Base-by-base conservation (phyloP, 352 stramenopile genomes). In the Phytophthora brassicae region DNA sequence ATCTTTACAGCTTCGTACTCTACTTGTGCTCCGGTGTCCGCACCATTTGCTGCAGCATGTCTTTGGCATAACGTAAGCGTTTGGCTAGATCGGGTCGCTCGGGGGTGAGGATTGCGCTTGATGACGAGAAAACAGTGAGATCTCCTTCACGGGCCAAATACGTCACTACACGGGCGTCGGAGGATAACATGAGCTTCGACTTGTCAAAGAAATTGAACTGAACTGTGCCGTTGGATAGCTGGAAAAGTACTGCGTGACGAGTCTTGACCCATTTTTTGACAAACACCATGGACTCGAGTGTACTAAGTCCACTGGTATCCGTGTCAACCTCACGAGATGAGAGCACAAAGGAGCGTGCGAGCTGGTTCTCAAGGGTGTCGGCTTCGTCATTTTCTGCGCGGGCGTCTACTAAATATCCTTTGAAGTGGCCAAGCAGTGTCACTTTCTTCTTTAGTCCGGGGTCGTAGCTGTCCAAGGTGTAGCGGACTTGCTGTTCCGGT, bases 261-360 rank as follows among this genome's bases (percentile, higher is more conserved):
- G 97, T 99, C 55, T 97, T 97, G 64, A 99, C 86, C 97, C 96
- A 99, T 71, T 99, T 99, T 67, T 98, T 98, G 39, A 99, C 82
- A 64, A 94, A 99, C 11, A 97, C 79, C 72, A 99, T 86, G 13
- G 68, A 66, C 14, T 71, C 48, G 12, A 22, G 42, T 23, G 24
- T 57, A 46, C 38, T 55, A 38, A 46, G 31, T 6, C 35, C 59
- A 46, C 50, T 66, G 1, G 31, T 66, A 41, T 72, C 36, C 6
- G 45, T 64, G 22, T 29, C 48, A 33, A 63, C 53, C 47, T 87
- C 71, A 17, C 65, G 60, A 42, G 45, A 51, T 33, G 52, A 52
- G 17, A 64, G 38, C n/a, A 66, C 53, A 36, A 72, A 61, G 8
- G 68, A 69, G 19, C 63, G 55, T 22, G 59, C 54, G 2, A 86